These are phyloP conservation scores for Pyrenochaeta sp. DNA, from an alignment of 2,329 filamentous ascomycete genomes.

Conservation along the genomic window DNA sequence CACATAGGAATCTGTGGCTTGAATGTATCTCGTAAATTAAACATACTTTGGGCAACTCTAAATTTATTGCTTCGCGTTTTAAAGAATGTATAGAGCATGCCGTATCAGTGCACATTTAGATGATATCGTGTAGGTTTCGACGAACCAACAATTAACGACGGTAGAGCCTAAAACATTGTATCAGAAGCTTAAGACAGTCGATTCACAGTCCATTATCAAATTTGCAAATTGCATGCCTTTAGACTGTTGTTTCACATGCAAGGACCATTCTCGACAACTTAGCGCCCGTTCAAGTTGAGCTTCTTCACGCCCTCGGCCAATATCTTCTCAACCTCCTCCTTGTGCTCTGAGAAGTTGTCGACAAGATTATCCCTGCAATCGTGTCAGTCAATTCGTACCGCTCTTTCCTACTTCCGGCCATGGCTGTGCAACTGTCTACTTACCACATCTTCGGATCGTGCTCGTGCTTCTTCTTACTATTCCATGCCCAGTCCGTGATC, in stretches of 20 bases:
- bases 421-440: conserved; percentile 6
- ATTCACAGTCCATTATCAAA: background rate
- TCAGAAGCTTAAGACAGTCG: background rate
- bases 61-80: background rate
- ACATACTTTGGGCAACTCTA: background rate
- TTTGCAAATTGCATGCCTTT: background rate
- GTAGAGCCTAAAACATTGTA: background rate
- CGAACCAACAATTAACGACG: background rate
- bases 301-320: conserved; percentile 47
- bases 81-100: no score
- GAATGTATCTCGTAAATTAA: background rate
- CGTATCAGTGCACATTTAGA: no score
- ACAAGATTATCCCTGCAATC: conserved; percentile 56
- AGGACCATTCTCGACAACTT: background rate
- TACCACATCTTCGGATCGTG: conserved; percentile 59
- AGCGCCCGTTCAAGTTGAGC: conserved; percentile 9
- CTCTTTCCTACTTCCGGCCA: background rate
- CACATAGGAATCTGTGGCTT: background rate
- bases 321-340: conserved; percentile 58
- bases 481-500: conserved; percentile 49
- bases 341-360: conserved; percentile 60
- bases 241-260: background rate
- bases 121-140: background rate
- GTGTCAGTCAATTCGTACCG: conserved; percentile 9
- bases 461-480: conserved; percentile 56